Percentiles rank a stretch among this genome's conserved stretches.
Evolutionary conservation across 73 alveolate genomes (phyloP).

Genomic region (Diophrys appendiculata): DNA sequence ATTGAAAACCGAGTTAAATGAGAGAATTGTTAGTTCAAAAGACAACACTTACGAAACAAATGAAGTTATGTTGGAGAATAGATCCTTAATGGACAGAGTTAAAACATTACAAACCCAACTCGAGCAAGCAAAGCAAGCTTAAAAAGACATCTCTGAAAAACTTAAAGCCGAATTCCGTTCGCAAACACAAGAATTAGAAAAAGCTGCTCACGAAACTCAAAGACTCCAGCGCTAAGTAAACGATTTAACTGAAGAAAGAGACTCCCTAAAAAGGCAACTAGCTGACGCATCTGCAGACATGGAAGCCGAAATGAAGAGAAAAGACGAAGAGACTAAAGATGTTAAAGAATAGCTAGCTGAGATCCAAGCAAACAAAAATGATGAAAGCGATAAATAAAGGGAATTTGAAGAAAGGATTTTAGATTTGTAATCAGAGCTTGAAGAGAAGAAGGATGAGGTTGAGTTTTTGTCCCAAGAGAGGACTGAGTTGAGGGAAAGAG

Average conservation of each 20-base stretch:
- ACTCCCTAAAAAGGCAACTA: neutral
- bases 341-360: neutral
- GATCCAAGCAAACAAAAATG: neutral
- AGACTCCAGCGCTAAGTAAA: neutral
- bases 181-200: too few relatives aligned
- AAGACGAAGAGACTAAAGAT: neutral
- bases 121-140: constrained; percentile 1
- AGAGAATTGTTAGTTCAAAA: neutral
- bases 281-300: neutral
- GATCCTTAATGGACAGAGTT: neutral
- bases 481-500: too few relatives aligned
- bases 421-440: neutral
- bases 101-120: neutral
- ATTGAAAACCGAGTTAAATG: constrained; percentile 29
- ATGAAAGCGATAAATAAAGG: neutral
- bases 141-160: too few relatives aligned
- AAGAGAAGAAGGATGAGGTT: neutral
- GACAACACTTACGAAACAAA: neutral
- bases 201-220: too few relatives aligned
- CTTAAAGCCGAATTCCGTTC: too few relatives aligned
- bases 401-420: neutral
- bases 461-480: constrained; percentile 2
- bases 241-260: neutral
- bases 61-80: constrained; percentile 5
- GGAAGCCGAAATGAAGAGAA: neutral